Base-by-base conservation (phyloP, 805 yeast species). In the Candida alai region DNA sequence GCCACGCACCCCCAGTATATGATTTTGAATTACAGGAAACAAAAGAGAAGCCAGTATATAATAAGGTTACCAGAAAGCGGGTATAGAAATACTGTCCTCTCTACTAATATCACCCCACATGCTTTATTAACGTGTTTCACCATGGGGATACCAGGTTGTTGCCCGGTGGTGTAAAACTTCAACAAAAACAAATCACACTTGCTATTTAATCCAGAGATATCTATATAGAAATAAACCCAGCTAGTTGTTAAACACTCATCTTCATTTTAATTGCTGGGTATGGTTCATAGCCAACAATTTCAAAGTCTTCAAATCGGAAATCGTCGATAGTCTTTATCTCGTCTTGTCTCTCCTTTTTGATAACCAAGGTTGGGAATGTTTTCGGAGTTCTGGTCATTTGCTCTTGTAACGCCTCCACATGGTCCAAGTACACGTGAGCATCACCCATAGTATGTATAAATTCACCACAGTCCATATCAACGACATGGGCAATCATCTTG, bases 401-500 rank as follows among this genome's bases (percentile, higher is more conserved):
- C 47, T 78, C 83, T 47, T 82, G 74, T 42, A 93, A 70, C 1
- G 97, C 96, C 36, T 88, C 96, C 10, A 90, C 76, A 56, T 93
- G 99, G 57, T 93, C 95, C 42, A 77, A 73, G 57, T 93, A 93
- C 6, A 93, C 95, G 54, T 93, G 99, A 1, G 96, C 85, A 58
- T 93, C 99, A 16, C 99, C 99, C 78, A 93, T 62, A 4, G 95
- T 88, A 54, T 93, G 97, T 36, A 90, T 76, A 48, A 93, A 87
- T 48, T 89, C 97, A 26, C 97, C 97, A 41, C 96, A 83, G 46
- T 88, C 95, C 85, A 89, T 80, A 45, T 77, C 95, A 28, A 88
- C 88, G n/a, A 93, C 83, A 42, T 85, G 86, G 2, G 99, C 98
- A 43, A 93, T 83, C 97, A 93, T 90, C 48, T 76, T 81, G 2